Evolutionary conservation across 352 stramenopile species (phyloP).

Genomic region (Pythium brassicae): DNA sequence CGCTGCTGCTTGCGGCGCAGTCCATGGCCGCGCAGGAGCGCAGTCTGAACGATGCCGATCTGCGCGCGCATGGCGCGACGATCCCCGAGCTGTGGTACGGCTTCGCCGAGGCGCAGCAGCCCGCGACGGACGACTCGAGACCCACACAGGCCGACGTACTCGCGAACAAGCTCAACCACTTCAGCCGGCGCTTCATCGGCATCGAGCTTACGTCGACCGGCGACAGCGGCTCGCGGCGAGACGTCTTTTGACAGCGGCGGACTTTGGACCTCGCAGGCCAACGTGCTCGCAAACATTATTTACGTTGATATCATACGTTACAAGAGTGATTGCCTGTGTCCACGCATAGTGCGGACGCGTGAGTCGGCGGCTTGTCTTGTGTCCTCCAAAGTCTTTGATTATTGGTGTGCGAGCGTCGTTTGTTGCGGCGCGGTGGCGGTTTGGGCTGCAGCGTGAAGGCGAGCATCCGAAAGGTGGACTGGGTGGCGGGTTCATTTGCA

Average conservation of each 20-base stretch:
- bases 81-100: conserved; percentile 60
- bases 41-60: conserved; percentile 46
- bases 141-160: conserved; percentile 32
- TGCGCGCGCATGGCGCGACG: conserved; percentile 31
- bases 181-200: conserved; percentile 53
- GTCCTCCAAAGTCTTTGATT: too few relatives aligned
- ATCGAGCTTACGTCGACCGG: conserved; percentile 37
- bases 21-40: conserved; percentile 30
- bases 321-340: too few relatives aligned
- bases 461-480: too few relatives aligned
- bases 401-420: too few relatives aligned
- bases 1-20: conserved; percentile 43
- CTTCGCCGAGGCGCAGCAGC: conserved; percentile 37
- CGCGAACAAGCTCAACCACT: conserved; percentile 50
- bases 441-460: too few relatives aligned
- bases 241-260: conserved; percentile 74
- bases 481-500: too few relatives aligned
- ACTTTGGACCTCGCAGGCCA: too few relatives aligned
- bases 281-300: too few relatives aligned
- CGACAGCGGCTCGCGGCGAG: conserved; percentile 27
- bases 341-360: too few relatives aligned
- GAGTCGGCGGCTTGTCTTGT: too few relatives aligned
- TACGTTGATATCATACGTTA: too few relatives aligned
- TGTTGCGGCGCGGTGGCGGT: too few relatives aligned
- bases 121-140: conserved; percentile 16